Conservation (phyloP, 169 alveolate genomes). For the Cryptosporidium tyzzeri region DNA sequence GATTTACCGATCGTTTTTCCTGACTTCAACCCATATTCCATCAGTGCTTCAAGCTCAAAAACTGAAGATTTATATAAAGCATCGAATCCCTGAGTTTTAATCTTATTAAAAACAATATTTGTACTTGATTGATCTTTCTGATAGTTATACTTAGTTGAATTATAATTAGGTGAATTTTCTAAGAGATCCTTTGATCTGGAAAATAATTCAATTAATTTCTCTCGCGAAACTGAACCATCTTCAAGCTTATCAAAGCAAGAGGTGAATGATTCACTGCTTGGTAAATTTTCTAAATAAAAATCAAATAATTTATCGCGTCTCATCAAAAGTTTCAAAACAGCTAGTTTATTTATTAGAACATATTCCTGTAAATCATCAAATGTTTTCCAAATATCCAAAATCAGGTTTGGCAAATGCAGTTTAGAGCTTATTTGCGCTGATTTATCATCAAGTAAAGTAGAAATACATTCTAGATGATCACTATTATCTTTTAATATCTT, state of each 20-base stretch:
- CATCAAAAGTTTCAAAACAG: constrained; percentile 85
- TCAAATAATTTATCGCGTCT: constrained; percentile 86
- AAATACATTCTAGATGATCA: constrained; percentile 78
- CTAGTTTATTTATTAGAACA: constrained; percentile 83
- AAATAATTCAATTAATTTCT: constrained; percentile 55
- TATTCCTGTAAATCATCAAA: constrained; percentile 86
- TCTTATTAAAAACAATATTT: constrained; percentile 18
- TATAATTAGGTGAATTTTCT: background rate
- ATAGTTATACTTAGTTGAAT: background rate
- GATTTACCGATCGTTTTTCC: constrained; percentile 69
- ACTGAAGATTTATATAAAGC: constrained; percentile 49
- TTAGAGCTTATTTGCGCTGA: constrained; percentile 77
- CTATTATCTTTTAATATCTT: constrained; percentile 70
- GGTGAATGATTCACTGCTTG: constrained; percentile 5
- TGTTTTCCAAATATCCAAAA: constrained; percentile 84
- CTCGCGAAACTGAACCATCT: constrained; percentile 79
- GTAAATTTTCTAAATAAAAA: constrained; percentile 76
- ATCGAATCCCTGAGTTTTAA: background rate
- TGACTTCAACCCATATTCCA: constrained; percentile 76
- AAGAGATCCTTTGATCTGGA: constrained; percentile 15
- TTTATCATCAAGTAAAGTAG: constrained; percentile 75
- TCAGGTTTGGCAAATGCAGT: constrained; percentile 81
- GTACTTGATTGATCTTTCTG: background rate
- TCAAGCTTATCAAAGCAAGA: constrained; percentile 78
- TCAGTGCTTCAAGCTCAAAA: constrained; percentile 76